Evolutionary conservation across 2,329 filamentous ascomycete species (phyloP), one percentile per base, ranked within the genome.

Genomic region (Fusarium albidum): DNA sequence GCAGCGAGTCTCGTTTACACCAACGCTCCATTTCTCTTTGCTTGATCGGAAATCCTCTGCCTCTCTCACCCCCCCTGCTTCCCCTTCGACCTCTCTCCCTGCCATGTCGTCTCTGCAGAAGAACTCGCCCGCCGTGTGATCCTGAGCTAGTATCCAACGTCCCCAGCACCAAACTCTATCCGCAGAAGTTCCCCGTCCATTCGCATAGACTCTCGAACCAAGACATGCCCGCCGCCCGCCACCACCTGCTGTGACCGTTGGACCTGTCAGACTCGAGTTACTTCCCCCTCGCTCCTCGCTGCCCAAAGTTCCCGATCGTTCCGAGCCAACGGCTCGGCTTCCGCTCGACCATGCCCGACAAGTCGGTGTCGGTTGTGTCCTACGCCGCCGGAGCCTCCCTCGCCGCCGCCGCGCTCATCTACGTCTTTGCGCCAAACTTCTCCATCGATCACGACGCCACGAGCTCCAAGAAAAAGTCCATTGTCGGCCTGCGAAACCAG

Each of bases 361-460:
- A 72, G 57, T 66, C 73, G 52, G 60, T 64, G 47, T 71, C 72
- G 21, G 73, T 76, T 67, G 91, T 92, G 66, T 92, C 91, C 37
- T 99, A 99, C 76, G 95, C 95, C 68, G 95, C 94, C 54, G 94
- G 94, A 66, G 95, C 94, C 55, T 96, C 93, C 48, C 88, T 99
- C 59, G 95, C 95, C 49, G 95, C 95, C 57, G 91, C 96, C 59
- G 94, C 95, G 27, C 85, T 98, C 52, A 91, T 98, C 72, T 99
- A 98, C 75, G 94, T 98, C 66, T 98, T 99, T 75, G 92, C 89
- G 9, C 95, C 95, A n/a, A 98, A 93, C 45, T 98, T 94, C 75
- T 91, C 96, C 67, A 88, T 98, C 72, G 94, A 99, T 75, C 87
- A 88, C 69, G 90, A 95, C 50, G 83, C 87, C 56, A 84, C 82